Base-by-base conservation (phyloP, 208 protist genomes). In the Acanthamoeba lenticulata region DNA sequence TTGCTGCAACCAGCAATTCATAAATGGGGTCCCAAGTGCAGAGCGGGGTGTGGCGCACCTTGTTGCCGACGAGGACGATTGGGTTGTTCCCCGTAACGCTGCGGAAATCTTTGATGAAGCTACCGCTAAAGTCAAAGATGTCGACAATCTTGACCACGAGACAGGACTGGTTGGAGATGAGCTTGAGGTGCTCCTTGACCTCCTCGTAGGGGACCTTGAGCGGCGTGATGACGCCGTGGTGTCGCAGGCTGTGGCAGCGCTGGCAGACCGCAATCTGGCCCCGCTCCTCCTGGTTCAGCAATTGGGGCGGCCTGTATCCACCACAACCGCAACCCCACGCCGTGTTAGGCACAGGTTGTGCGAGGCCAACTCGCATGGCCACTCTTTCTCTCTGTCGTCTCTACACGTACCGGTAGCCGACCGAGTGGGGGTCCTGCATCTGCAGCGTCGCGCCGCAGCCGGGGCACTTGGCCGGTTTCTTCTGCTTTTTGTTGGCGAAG, bases 61-160 rank as follows among this genome's bases (percentile, higher is more conserved):
- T 95, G 47, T 95, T 95, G 21, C 83, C 90, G 24, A 95, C 91
- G 1, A 95, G 52, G 15, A 95, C 55, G 1, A 95, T 65, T 9
- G 94, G 94, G 42, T 95, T 95, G 27, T 74, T 94, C 29, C 94
- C 94, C 45, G 93, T 52, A 5, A 95, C 65, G 6, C 45, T 24
- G 40, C 94, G 69, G 52, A 95, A 94, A 85, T 95, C 69, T 9
- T 86, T 36, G 19, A 95, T 74, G 62, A 95, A 95, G 24, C 72
- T 94, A 9, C 94, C 94, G 88, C 85, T 65, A 32, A 95, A 95
- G 36, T 95, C 94, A 60, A 95, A 94, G 34, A 95, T 88, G 89
- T 95, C 94, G 17, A 95, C 90, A 11, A 95, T 92, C 62, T 95
- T 95, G 9, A 95, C 69, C 44, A 95, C 83, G 6, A 95, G 62